Evolutionary conservation across 495 filamentous ascomycete species (phyloP), one percentile per base, ranked within the genome.

Genomic region (Podospora sp.): DNA sequence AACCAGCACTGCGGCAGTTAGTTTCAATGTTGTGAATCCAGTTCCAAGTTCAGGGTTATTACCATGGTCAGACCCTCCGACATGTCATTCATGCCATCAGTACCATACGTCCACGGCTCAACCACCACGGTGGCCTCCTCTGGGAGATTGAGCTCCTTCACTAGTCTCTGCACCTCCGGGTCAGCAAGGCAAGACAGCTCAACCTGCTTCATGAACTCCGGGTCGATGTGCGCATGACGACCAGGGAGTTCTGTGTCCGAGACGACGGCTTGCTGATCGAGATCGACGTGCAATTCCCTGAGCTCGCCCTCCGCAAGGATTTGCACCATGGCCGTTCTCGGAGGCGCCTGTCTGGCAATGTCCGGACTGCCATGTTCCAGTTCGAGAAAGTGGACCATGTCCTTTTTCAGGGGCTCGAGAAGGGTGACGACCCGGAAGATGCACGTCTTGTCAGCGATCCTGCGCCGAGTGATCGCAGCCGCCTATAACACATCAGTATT

Each of bases 31-130:
- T 14, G 33, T 20, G 40, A 61, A 53, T n/a, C n/a, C n/a, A n/a
- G n/a, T n/a, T 33, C 29, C 29, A 33, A 8, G 29, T 33, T 33
- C 29, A 80, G 78, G 24, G 72, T 69, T 9, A 78, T 80, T 21
- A 22, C 89, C 86, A 50, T 85, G 73, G 66, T 86, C 63, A 21
- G 83, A 84, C 69, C 88, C 88, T 60, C 85, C 82, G 20, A 83
- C 78, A 85, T 55, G 20, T 63, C 35, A 76, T 33, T 63, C 27
- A 20, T 35, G 56, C n/a, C 26, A 53, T 24, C 61, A 36, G 26
- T n/a, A 81, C 87, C 89, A 71, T 90, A 91, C 58, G 87, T 88
- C 89, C 89, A 91, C 6, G 89, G 87, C 71, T 91, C 89, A 26
- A 81, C 78, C 40, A 90, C 79, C n/a, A 91, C 77, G 0, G 81